Evolutionary conservation across 208 protist genomes (phyloP).

Genomic region (Trypanosoma grayi): DNA sequence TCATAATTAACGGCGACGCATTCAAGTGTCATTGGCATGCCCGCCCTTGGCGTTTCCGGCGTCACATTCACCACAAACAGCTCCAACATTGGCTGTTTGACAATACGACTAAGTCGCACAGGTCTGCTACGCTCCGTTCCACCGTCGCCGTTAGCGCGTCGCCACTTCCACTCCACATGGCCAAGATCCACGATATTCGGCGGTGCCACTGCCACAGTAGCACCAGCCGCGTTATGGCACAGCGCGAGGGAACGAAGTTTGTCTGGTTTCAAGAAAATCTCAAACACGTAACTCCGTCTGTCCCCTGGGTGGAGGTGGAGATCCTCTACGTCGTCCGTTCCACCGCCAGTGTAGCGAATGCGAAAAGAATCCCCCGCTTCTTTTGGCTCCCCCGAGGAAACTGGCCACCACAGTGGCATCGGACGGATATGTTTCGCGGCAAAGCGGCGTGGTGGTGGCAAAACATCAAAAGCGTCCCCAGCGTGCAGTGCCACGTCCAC

Average conservation of each 20-base stretch:
- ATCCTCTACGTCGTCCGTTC: conserved; percentile 18
- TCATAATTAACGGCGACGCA: conserved; percentile 36
- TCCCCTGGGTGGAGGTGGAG: conserved; percentile 39
- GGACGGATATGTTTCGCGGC: background rate
- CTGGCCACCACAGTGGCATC: conserved; percentile 19
- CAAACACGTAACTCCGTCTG: conserved; percentile 32
- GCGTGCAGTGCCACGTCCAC: conserved; percentile 32
- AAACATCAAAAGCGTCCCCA: conserved; percentile 15
- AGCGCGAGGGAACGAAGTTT: conserved; percentile 32
- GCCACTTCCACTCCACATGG: conserved; percentile 51
- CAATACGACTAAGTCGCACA: conserved; percentile 30
- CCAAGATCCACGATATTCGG: conserved; percentile 40
- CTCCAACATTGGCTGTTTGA: conserved; percentile 30
- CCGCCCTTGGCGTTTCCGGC: conserved; percentile 15
- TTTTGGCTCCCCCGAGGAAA: background rate
- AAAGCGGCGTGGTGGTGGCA: conserved; percentile 1
- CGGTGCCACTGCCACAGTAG: background rate
- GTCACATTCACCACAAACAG: conserved; percentile 22
- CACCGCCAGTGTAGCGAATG: conserved; percentile 20
- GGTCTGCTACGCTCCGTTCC: conserved; percentile 34
- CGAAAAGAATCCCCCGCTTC: conserved; percentile 10
- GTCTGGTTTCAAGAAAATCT: conserved; percentile 29
- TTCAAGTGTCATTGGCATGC: conserved; percentile 32
- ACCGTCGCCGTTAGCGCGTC: conserved; percentile 47
- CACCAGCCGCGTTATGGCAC: conserved; percentile 1